Percentiles rank a stretch among this genome's conserved stretches.
phyloP scores from a whole-genome alignment of 768 basidiomycete genomes.

The Mrakia hoshinonis region DNA sequence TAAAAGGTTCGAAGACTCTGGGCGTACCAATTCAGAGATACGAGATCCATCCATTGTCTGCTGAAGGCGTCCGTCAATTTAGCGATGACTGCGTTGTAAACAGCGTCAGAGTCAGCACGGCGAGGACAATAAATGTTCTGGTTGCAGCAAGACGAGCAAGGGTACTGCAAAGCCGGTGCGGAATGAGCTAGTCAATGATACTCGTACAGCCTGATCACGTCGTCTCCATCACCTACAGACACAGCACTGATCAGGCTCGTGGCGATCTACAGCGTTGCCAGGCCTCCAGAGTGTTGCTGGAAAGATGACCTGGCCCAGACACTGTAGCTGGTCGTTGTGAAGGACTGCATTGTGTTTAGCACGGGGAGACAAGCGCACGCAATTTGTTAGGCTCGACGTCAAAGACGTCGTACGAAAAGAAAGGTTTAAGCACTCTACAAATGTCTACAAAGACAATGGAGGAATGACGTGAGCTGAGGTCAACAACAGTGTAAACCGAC shows the following conservation, averaged over 20 bases:
- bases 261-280: slow-evolving; percentile 38
- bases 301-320: slow-evolving; percentile 38
- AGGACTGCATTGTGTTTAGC: slow-evolving; percentile 10
- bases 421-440: background rate
- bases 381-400: background rate
- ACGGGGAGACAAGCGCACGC: background rate
- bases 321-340: slow-evolving; percentile 23
- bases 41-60: slow-evolving; percentile 33
- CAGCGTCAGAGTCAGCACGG: slow-evolving; percentile 11
- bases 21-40: slow-evolving; percentile 31
- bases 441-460: background rate
- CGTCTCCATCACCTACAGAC: slow-evolving; percentile 6
- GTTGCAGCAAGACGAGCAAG: slow-evolving; percentile 38
- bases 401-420: background rate
- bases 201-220: background rate
- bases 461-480: slow-evolving; percentile 17
- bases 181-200: slow-evolving; percentile 7
- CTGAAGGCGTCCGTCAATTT: slow-evolving; percentile 37
- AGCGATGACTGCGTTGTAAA: slow-evolving; percentile 29
- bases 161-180: slow-evolving; percentile 34
- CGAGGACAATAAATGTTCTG: slow-evolving; percentile 34
- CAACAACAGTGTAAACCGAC: slow-evolving; percentile 1
- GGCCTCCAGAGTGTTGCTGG: slow-evolving; percentile 34
- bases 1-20: background rate
- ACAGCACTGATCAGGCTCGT: slow-evolving; percentile 35